phyloP scores from a whole-genome alignment of 306 rosid genomes.

The Ormosia emarginata region DNA sequence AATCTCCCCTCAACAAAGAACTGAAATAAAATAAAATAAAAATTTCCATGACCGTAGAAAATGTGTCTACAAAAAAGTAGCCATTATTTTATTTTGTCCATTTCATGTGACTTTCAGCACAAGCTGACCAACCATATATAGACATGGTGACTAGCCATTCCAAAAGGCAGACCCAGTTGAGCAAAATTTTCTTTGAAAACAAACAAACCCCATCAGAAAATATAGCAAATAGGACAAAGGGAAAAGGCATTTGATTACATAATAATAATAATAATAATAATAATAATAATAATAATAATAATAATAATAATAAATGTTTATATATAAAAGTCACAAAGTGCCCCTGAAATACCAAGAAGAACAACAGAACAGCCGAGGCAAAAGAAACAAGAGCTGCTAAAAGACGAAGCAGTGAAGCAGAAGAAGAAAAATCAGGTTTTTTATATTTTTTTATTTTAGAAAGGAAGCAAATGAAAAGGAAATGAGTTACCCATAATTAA shows the following conservation, averaged over 20 bases:
- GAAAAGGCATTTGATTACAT: background rate
- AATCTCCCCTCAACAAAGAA: background rate
- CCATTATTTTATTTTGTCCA: background rate
- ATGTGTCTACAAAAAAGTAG: background rate
- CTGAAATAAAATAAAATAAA: background rate
- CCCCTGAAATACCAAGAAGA: too few species aligned
- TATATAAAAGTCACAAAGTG: background rate
- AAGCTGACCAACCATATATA: background rate
- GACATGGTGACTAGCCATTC: background rate
- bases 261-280: background rate
- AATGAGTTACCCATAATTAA: background rate
- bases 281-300: background rate
- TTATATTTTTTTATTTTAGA: too few species aligned
- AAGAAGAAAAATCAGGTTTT: background rate
- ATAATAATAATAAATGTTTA: background rate
- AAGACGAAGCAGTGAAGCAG: background rate
- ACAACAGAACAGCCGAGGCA: too few species aligned
- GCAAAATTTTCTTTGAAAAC: conserved; percentile 9
- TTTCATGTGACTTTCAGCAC: conserved; percentile 2
- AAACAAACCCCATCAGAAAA: conserved; percentile 12
- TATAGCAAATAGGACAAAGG: background rate
- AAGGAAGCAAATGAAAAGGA: background rate
- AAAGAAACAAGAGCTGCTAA: background rate
- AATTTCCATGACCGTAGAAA: background rate
- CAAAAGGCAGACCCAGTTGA: background rate